phyloP scores from a whole-genome alignment of 305 asterid genomes.

The Fraxinus angustifolia region DNA sequence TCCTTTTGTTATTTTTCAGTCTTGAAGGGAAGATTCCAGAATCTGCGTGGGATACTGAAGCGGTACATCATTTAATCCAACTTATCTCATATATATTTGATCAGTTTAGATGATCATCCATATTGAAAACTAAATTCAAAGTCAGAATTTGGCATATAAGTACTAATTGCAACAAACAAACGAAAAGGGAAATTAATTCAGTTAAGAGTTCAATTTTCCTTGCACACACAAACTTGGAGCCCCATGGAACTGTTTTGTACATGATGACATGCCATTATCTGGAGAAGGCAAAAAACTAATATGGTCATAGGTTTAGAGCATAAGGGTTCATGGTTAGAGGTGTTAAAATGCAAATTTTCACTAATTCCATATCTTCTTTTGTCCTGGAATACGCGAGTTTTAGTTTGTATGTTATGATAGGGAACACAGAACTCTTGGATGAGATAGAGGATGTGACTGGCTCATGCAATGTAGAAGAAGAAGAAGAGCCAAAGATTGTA shows the following conservation, averaged over 20 bases:
- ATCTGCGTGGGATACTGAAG: constrained; percentile 29
- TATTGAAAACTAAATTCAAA: background rate
- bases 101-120: background rate
- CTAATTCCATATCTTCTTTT: background rate
- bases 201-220: background rate
- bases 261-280: background rate
- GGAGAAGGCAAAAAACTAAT: background rate
- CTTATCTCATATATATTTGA: background rate
- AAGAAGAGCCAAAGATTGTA: constrained; percentile 76
- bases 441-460: constrained; percentile 38
- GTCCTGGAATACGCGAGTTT: background rate
- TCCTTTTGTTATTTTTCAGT: constrained; percentile 34
- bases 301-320: background rate
- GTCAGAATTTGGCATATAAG: background rate
- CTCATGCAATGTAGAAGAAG: constrained; percentile 30
- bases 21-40: constrained; percentile 84
- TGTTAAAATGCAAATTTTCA: background rate
- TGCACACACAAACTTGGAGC: background rate
- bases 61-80: constrained; percentile 33
- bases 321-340: background rate
- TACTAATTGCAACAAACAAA: background rate
- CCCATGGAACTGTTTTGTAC: background rate
- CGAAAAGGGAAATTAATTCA: background rate
- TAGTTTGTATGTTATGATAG: background rate
- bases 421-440: constrained; percentile 54